Conservation (phyloP, 2,329 filamentous ascomycete species). For the Fusarium cyanostomum region DNA sequence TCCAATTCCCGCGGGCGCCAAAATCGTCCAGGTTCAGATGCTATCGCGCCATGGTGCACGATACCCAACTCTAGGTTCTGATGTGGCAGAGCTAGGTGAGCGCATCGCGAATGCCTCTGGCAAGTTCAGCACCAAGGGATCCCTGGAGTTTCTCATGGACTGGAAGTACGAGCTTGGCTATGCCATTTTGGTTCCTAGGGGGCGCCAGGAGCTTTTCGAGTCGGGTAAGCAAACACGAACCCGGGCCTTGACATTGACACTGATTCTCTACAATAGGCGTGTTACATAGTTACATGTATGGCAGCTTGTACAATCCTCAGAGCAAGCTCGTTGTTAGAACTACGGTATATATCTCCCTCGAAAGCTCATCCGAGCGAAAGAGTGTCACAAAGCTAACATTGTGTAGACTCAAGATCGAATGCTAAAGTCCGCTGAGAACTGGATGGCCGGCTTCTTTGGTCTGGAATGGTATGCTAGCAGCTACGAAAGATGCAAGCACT, state of each 20-base stretch:
- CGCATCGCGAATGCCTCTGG: constrained; percentile 65
- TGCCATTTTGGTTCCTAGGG: constrained; percentile 77
- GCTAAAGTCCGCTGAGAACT: constrained; percentile 80
- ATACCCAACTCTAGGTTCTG: constrained; percentile 72
- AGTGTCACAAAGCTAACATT: constrained; percentile 17
- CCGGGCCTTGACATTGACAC: not conserved
- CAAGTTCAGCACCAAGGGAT: constrained; percentile 65
- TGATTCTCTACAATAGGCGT: constrained; percentile 57
- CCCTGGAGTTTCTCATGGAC: constrained; percentile 71
- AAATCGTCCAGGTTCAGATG: constrained; percentile 77
- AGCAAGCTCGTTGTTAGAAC: constrained; percentile 79
- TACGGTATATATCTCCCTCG: constrained; percentile 55
- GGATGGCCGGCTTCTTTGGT: constrained; percentile 81
- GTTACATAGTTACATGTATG: constrained; percentile 78
- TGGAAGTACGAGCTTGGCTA: constrained; percentile 76
- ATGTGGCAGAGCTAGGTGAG: constrained; percentile 63
- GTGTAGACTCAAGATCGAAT: constrained; percentile 75
- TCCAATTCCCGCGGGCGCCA: constrained; percentile 70
- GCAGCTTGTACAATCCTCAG: constrained; percentile 74
- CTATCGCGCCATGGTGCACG: constrained; percentile 77
- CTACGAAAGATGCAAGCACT: too few relatives aligned
- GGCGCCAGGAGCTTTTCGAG: constrained; percentile 77
- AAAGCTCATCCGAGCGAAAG: too few relatives aligned
- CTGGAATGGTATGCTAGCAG: constrained; percentile 65
- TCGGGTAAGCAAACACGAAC: constrained; percentile 53